Conservation (phyloP, 2,329 filamentous ascomycete species). For the Claviceps africana region DNA sequence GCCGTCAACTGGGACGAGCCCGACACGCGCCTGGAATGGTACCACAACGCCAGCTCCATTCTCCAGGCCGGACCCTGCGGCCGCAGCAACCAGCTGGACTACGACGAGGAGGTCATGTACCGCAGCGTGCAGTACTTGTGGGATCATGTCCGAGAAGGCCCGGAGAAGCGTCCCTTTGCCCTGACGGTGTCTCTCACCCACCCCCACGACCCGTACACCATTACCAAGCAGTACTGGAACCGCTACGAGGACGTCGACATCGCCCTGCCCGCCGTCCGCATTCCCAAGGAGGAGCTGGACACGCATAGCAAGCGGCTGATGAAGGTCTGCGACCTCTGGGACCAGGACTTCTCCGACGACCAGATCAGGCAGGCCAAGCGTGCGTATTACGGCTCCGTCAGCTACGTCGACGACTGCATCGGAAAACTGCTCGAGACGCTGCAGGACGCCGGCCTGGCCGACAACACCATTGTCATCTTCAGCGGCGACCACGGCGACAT, state of each 20-base stretch:
- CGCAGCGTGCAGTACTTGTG: constrained; percentile 81
- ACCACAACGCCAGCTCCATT: constrained; percentile 90
- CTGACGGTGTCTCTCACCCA: constrained; percentile 87
- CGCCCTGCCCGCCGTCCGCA: constrained; percentile 61
- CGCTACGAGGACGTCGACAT: constrained; percentile 82
- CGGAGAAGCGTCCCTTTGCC: constrained; percentile 62
- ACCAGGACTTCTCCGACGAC: constrained; percentile 68
- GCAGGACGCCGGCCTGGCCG: constrained; percentile 63
- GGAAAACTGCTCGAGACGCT: constrained; percentile 67
- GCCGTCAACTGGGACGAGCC: constrained; percentile 92
- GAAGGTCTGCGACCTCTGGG: constrained; percentile 76
- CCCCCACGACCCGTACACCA: constrained; percentile 89
- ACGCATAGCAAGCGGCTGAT: constrained; percentile 75
- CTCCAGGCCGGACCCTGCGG: constrained; percentile 79
- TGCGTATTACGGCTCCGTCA: constrained; percentile 86
- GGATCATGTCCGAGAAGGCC: constrained; percentile 73
- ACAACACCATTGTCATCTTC: constrained; percentile 85
- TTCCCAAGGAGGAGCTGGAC: constrained; percentile 71
- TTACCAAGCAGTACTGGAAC: constrained; percentile 88
- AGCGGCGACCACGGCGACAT: constrained; percentile 92
- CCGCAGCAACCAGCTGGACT: constrained; percentile 88
- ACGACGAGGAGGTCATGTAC: constrained; percentile 93
- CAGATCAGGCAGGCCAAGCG: constrained; percentile 74
- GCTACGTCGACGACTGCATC: constrained; percentile 87
- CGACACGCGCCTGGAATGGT: constrained; percentile 77